Conservation (phyloP, 139 green algal species). For the Tetradesmus obliquus region DNA sequence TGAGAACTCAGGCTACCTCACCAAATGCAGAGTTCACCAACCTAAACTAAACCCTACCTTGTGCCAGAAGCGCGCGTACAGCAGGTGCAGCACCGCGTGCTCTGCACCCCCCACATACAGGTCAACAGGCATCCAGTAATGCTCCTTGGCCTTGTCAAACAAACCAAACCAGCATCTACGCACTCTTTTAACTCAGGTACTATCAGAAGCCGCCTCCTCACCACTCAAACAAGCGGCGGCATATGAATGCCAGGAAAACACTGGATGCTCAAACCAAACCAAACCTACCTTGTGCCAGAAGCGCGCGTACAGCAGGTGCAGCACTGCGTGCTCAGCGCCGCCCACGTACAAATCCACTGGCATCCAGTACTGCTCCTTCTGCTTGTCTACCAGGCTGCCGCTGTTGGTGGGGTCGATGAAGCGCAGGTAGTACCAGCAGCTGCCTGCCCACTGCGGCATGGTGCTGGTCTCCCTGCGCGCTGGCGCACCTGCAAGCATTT, state of each 20-base stretch:
- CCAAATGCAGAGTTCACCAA: too few species aligned
- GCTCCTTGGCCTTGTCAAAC: slow-evolving; percentile 87
- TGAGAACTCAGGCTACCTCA: too few species aligned
- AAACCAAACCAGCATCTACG: slow-evolving; percentile 69
- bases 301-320: slow-evolving; percentile 97
- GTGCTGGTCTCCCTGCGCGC: slow-evolving; percentile 93
- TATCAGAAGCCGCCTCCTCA: slow-evolving; percentile 97
- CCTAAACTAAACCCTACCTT: slow-evolving; percentile 68
- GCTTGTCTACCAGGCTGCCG: slow-evolving; percentile 78
- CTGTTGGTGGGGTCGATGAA: slow-evolving; percentile 94
- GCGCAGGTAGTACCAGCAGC: slow-evolving; percentile 98
- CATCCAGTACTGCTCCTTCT: slow-evolving; percentile 96
- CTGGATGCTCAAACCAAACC: too few species aligned
- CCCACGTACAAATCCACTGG: slow-evolving; percentile 99
- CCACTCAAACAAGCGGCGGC: too few species aligned
- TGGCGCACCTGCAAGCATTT: slow-evolving; percentile 48
- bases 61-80: slow-evolving; percentile 96
- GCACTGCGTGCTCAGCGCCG: slow-evolving; percentile 97
- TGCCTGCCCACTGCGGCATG: slow-evolving; percentile 97
- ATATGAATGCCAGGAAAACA: too few species aligned
- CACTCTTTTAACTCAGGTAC: slow-evolving; percentile 98
- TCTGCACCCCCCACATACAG: slow-evolving; percentile 99
- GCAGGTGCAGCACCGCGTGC: slow-evolving; percentile 98
- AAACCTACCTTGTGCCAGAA: slow-evolving; percentile 92
- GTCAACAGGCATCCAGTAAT: slow-evolving; percentile 99